phyloP scores from a whole-genome alignment of 2,329 filamentous ascomycete species.

The Chaetothyriales sp. region DNA sequence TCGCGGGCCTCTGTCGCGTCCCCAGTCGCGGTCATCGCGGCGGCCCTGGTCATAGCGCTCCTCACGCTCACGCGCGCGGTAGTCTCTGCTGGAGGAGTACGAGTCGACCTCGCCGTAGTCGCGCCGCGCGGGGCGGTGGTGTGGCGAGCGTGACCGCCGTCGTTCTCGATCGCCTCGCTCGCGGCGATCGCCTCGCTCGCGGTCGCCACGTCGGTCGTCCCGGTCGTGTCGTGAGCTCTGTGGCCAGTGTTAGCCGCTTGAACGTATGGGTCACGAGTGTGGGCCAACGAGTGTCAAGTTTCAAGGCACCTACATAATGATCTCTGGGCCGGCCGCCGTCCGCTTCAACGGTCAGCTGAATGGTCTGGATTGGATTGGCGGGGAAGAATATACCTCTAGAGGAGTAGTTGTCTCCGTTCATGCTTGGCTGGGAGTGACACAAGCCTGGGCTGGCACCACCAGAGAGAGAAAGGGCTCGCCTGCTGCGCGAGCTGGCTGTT shows the following conservation, averaged over 20 bases:
- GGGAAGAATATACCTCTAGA: constrained; percentile 49
- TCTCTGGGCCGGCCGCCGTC: constrained; percentile 41
- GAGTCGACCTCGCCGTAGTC: constrained; percentile 61
- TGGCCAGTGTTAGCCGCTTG: constrained; percentile 14
- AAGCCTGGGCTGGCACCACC: neutral
- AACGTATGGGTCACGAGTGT: neutral
- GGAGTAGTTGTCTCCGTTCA: constrained; percentile 79
- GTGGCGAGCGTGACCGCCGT: constrained; percentile 76
- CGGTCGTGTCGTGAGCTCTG: constrained; percentile 36
- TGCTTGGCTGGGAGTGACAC: constrained; percentile 28
- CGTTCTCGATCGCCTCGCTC: constrained; percentile 39
- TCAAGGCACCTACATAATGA: constrained; percentile 34
- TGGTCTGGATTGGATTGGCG: constrained; percentile 18
- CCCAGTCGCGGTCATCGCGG: constrained; percentile 62
- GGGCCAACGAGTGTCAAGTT: no score
- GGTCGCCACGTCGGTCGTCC: constrained; percentile 27
- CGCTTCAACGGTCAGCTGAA: constrained; percentile 25
- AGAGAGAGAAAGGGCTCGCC: neutral
- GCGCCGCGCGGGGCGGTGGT: constrained; percentile 54
- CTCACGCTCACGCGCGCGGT: constrained; percentile 84
- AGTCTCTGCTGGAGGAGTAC: constrained; percentile 85
- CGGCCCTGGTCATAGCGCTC: constrained; percentile 65
- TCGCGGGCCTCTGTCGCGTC: constrained; percentile 50
- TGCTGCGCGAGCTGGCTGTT: no score
- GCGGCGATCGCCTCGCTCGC: constrained; percentile 19